Base-by-base conservation (phyloP, 2,329 filamentous ascomycete genomes). In the Colletotrichum godetiae region DNA sequence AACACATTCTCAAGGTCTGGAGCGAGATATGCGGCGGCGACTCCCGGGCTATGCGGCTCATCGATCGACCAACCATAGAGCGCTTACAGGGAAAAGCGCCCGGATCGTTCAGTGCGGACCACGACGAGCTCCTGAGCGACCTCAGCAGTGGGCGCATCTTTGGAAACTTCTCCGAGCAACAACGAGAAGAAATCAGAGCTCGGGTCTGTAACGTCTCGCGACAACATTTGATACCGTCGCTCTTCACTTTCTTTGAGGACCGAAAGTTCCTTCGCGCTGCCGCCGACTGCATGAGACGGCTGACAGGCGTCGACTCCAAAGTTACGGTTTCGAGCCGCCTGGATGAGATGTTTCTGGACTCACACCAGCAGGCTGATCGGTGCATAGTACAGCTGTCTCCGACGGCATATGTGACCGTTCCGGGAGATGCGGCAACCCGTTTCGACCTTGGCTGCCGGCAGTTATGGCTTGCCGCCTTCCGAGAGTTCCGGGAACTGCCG, bases 211-310 rank as follows among this genome's bases (percentile, higher is more conserved):
- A 24, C 24, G 27, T 33, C 37, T 63, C 10, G 1, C 4, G 52
- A 22, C 13, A 63, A 63, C 10, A 11, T 63, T 31, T 63, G 5
- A 63, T 63, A 63, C 60, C 22, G 19, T 63, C 19, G 24, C 60
- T 63, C 19, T 63, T 63, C 19, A 63, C 42, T 63, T 63, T 63
- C 42, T 63, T 63, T 33, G 5, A 63, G 60, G 60, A 63, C 27
- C 13, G 5, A 53, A 63, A 63, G 42, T 63, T 63, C 60, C 42
- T 63, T 10, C 29, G 27, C 19, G 33, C 60, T 63, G 27, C 60
- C 19, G 19, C 19, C 3, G 42, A 31, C 33, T 63, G 15, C 19
- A 63, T 63, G 11, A 63, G 60, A 63, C 19, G 19, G 42, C 60
- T 63, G 11, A 63, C 19, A 63, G 60, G 60, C 52, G 11, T 63